Conservation (phyloP, 2,329 filamentous ascomycete genomes). For the Fusarium burgessii region DNA sequence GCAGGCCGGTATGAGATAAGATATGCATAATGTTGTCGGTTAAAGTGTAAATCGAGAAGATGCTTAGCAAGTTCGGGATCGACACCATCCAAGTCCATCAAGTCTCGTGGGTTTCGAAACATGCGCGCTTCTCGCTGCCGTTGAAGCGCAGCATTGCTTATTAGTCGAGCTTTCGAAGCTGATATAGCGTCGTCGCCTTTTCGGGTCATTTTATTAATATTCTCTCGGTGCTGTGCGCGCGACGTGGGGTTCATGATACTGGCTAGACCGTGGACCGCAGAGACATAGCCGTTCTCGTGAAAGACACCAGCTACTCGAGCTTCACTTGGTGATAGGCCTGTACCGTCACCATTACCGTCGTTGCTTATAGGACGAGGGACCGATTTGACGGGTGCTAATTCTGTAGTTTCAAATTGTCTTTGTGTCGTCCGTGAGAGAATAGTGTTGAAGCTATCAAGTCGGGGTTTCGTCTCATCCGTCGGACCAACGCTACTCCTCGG, state of each 20-base stretch:
- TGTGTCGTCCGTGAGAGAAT: constrained; percentile 39
- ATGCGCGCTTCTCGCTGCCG: constrained; percentile 49
- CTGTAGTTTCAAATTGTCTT: constrained; percentile 23
- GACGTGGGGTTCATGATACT: constrained; percentile 52
- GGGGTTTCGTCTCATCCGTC: constrained; percentile 43
- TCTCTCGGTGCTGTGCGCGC: constrained; percentile 46
- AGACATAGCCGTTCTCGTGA: constrained; percentile 51
- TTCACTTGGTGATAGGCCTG: constrained; percentile 50
- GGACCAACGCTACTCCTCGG: constrained; percentile 46
- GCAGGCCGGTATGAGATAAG: constrained; percentile 55
- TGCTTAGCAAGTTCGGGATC: constrained; percentile 52
- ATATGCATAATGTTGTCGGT: constrained; percentile 53
- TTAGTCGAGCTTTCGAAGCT: constrained; percentile 50
- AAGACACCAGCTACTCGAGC: constrained; percentile 52
- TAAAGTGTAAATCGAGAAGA: constrained; percentile 54
- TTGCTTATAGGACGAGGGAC: constrained; percentile 46
- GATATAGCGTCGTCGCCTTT: constrained; percentile 47
- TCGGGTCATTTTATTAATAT: constrained; percentile 46
- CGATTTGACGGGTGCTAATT: constrained; percentile 34
- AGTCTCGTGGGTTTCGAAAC: constrained; percentile 47
- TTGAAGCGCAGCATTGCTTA: constrained; percentile 53
- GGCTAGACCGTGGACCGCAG: constrained; percentile 51
- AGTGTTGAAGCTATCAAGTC: constrained; percentile 42
- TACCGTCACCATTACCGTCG: constrained; percentile 47
- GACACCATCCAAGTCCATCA: constrained; percentile 52